A percentile compares a stretch with the other conserved stretches of the same genome.
phyloP scores from a whole-genome alignment of 208 protist genomes.

The Endotrypanum monterogeii region DNA sequence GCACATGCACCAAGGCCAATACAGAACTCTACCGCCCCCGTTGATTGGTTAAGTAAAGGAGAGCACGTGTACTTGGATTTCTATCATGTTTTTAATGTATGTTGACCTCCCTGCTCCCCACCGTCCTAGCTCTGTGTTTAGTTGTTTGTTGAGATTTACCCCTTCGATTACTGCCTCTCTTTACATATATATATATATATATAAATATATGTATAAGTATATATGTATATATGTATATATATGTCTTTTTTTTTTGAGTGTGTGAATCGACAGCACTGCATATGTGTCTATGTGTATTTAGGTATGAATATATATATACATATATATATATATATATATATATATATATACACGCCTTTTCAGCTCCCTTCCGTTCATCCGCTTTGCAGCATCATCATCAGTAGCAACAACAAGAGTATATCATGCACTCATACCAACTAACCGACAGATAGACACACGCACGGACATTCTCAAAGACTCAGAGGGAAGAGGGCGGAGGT shows the following conservation, averaged over 20 bases:
- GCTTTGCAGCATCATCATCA: not conserved
- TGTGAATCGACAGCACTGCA: not conserved
- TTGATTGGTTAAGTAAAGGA: not conserved
- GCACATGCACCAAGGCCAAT: not conserved
- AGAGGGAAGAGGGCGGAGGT: not conserved
- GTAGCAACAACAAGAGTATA: not conserved
- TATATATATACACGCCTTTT: no score
- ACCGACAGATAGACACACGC: not conserved
- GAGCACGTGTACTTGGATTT: not conserved
- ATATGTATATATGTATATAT: no score
- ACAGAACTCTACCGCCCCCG: not conserved
- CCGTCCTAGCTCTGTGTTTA: not conserved
- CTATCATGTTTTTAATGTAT: not conserved
- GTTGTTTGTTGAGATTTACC: not conserved
- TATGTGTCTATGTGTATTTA: no score
- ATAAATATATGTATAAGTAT: no score
- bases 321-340: no score
- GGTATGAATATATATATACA: no score
- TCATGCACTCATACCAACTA: not conserved
- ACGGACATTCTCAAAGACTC: not conserved
- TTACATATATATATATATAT: no score
- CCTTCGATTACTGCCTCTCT: no score
- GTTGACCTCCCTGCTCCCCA: not conserved
- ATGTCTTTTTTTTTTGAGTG: not conserved
- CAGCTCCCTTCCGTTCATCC: not conserved